Evolutionary conservation across 257 asterid genomes (phyloP).

Genomic region (Gardenia jasminoides): DNA sequence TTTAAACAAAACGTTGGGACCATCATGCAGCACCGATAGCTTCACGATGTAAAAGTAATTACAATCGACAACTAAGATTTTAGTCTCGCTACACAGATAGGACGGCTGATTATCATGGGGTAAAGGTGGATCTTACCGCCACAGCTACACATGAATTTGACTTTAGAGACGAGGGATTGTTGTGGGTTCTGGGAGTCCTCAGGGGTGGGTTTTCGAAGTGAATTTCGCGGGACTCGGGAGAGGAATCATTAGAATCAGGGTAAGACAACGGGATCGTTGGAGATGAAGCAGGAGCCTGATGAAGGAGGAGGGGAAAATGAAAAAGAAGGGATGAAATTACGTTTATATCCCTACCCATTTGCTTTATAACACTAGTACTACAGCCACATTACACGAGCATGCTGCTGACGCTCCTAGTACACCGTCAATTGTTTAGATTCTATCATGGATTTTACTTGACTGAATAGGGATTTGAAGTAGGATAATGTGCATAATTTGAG

Average conservation of each 20-base stretch:
- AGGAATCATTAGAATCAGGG: constrained; percentile 85
- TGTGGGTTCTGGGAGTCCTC: constrained; percentile 59
- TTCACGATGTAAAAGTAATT: constrained; percentile 54
- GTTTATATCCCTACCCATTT: too few relatives aligned
- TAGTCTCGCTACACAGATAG: constrained; percentile 90
- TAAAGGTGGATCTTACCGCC: constrained; percentile 94
- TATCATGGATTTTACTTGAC: too few relatives aligned
- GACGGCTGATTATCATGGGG: constrained; percentile 85
- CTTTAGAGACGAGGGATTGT: constrained; percentile 47
- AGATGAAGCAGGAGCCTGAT: too few relatives aligned
- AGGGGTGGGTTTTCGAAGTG: constrained; percentile 78
- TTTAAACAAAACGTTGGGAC: constrained; percentile 61
- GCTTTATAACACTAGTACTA: too few relatives aligned
- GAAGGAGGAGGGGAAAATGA: too few relatives aligned
- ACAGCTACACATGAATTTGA: constrained; percentile 91
- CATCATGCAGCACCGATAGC: constrained; percentile 59
- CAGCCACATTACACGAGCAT: too few relatives aligned
- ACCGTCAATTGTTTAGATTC: too few relatives aligned
- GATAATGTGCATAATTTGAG: too few relatives aligned
- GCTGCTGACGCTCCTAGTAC: too few relatives aligned
- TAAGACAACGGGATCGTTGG: constrained; percentile 64
- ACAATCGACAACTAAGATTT: constrained; percentile 83
- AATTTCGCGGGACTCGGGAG: constrained; percentile 87
- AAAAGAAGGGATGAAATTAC: too few relatives aligned
- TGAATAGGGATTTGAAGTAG: too few relatives aligned